Base-by-base conservation (phyloP, 202 grass and related monocot species). In the Schoenoplectus tabernaemontani region DNA sequence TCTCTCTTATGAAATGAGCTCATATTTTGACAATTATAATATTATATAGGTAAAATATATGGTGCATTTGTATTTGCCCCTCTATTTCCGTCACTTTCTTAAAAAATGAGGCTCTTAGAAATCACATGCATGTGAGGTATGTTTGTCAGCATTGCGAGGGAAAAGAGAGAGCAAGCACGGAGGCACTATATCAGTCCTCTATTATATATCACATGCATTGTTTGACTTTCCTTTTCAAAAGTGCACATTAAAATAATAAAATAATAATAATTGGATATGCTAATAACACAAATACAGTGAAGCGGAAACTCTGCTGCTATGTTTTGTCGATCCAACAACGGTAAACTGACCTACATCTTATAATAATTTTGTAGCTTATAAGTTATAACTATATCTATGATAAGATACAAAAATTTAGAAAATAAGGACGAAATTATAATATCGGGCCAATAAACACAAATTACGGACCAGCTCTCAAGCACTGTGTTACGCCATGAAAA, bases 401-500 rank as follows among this genome's bases (percentile, higher is more conserved):
- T 32, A 50, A 74, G 33, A n/a, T 9, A 17, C 12, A 16, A 30
- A 4, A 50, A 50, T 50, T 71, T 28, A 74, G 46, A 13, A 67
- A 67, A 44, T n/a, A 74, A 74, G 43, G 46, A 74, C 46, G 46
- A 74, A 32, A 19, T 53, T 17, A 32, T 74, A 51, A 73, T 73
- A 51, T 73, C 33, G 67, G 42, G 6, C 46, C 7, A 34, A 74
- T 48, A 53, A 74, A 53, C 70, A 32, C 15, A 51, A 74, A 74
- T 74, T 74, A 74, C 46, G 46, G 70, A 53, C 11, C 70, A 54
- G 44, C 70, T 74, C 47, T 81, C 59, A 66, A n/a, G 77, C 70
- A 82, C 77, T 64, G 34, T 73, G 68, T 83, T 82, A 82, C 70
- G 85, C 84, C 85, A 83, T 13, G 77, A 78, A 59, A 64, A 67